A percentile compares a stretch with the other conserved stretches of the same genome.
These are phyloP conservation scores for Pythium rhizo-oryzae DNA, from an alignment of 352 stramenopile genomes.

Conservation along the genomic window DNA sequence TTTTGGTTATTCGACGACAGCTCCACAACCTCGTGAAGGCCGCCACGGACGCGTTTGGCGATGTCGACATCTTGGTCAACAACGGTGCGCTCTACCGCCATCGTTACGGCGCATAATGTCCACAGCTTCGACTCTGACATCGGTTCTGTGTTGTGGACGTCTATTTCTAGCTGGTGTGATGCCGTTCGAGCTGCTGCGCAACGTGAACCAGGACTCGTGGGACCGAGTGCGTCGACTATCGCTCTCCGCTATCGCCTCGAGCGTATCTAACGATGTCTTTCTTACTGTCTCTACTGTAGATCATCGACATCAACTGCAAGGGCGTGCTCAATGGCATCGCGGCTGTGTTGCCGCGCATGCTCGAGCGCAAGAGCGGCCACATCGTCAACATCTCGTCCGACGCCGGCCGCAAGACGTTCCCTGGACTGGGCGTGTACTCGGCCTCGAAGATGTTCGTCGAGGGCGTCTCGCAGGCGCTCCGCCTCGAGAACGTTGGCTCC, in stretches of 20 bases:
- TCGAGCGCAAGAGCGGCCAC: constrained; percentile 72
- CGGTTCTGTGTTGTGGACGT: too few species aligned
- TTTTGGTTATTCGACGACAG: constrained; percentile 12
- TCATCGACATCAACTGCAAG: constrained; percentile 95
- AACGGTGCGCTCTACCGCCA: constrained; percentile 63
- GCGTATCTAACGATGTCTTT: too few species aligned
- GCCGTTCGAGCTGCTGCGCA: constrained; percentile 92
- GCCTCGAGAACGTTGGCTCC: constrained; percentile 85
- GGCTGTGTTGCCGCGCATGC: constrained; percentile 70
- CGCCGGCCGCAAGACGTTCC: constrained; percentile 79
- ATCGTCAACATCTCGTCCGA: constrained; percentile 91
- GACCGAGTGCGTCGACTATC: constrained; percentile 36
- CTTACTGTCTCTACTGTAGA: too few species aligned
- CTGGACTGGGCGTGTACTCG: constrained; percentile 87
- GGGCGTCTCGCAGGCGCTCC: constrained; percentile 72
- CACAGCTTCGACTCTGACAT: too few species aligned
- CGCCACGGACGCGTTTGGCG: constrained; percentile 62
- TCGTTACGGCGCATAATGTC: too few species aligned
- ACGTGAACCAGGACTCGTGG: constrained; percentile 92
- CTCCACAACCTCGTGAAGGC: constrained; percentile 61
- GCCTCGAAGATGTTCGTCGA: constrained; percentile 94
- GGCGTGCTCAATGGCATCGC: constrained; percentile 89
- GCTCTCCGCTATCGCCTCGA: too few species aligned
- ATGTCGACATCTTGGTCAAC: constrained; percentile 91
- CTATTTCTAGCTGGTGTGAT: constrained; percentile 92